Conservation (phyloP, 148 eudicot species). For the Chenopodium suecicum region DNA sequence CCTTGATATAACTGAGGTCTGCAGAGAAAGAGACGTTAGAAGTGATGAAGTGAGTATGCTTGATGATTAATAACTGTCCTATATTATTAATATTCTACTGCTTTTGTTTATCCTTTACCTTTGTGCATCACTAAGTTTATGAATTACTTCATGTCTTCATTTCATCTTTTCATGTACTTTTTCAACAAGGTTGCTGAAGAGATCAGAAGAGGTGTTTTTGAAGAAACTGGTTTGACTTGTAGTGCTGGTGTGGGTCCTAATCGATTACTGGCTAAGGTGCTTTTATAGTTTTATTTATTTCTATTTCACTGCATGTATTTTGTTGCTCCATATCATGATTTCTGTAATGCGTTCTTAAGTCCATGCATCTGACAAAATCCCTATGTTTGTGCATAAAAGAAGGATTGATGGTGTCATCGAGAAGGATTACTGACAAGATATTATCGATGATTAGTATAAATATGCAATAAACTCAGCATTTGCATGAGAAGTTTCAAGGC, state of each 20-base stretch:
- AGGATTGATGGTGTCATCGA: background rate
- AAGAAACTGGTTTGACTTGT: constrained; percentile 93
- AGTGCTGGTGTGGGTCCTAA: constrained; percentile 97
- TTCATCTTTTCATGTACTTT: constrained; percentile 16
- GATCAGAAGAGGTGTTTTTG: constrained; percentile 65
- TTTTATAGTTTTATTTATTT: background rate
- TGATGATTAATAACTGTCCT: background rate
- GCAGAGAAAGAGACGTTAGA: constrained; percentile 63
- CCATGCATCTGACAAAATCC: background rate
- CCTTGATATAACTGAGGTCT: constrained; percentile 84
- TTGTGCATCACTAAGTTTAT: background rate
- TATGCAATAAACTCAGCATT: background rate
- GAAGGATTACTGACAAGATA: background rate
- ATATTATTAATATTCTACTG: background rate
- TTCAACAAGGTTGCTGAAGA: constrained; percentile 80
- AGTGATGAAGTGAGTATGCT: constrained; percentile 63
- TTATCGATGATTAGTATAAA: background rate
- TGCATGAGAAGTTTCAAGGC: background rate
- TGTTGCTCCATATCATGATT: background rate
- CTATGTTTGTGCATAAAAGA: background rate
- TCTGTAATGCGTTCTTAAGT: background rate
- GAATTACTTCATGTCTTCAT: background rate
- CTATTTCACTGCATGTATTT: background rate
- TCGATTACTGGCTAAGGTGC: constrained; percentile 93
- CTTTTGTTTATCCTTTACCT: background rate